Conservation (phyloP, 1,139 yeast species). For the Lodderomyces theae region DNA sequence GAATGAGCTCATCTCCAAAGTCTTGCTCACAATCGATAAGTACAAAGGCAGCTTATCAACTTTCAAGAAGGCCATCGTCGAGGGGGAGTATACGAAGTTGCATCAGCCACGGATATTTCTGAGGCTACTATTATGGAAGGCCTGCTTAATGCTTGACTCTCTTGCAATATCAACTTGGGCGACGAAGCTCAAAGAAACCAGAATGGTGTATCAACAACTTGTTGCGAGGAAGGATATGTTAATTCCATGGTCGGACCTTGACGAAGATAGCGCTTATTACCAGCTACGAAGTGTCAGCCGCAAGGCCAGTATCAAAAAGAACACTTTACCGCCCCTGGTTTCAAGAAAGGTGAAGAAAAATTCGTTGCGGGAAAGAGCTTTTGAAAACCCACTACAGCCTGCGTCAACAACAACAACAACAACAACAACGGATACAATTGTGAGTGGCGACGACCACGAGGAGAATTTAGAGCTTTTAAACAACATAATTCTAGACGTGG, state of each 20-base stretch:
- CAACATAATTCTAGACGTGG: constrained; percentile 61
- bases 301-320: constrained; percentile 11
- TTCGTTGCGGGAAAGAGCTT: neutral
- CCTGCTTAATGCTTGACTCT: constrained; percentile 36
- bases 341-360: neutral
- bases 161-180: constrained; percentile 39
- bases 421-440: no score
- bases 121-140: constrained; percentile 41
- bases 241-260: constrained; percentile 41
- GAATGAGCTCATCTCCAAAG: constrained; percentile 38
- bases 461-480: constrained; percentile 28
- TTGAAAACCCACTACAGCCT: constrained; percentile 5
- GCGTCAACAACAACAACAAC: constrained; percentile 14
- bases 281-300: constrained; percentile 16
- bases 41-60: constrained; percentile 32
- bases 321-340: constrained; percentile 3
- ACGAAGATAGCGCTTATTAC: constrained; percentile 30
- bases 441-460: constrained; percentile 16
- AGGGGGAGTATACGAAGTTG: constrained; percentile 30
- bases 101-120: constrained; percentile 22
- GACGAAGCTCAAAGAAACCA: constrained; percentile 25
- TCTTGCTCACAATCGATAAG: constrained; percentile 37
- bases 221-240: constrained; percentile 30
- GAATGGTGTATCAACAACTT: constrained; percentile 40
- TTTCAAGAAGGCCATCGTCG: constrained; percentile 33